phyloP scores from a whole-genome alignment of 192 early-diverging fungal genomes.

The Coemansia sp. region DNA sequence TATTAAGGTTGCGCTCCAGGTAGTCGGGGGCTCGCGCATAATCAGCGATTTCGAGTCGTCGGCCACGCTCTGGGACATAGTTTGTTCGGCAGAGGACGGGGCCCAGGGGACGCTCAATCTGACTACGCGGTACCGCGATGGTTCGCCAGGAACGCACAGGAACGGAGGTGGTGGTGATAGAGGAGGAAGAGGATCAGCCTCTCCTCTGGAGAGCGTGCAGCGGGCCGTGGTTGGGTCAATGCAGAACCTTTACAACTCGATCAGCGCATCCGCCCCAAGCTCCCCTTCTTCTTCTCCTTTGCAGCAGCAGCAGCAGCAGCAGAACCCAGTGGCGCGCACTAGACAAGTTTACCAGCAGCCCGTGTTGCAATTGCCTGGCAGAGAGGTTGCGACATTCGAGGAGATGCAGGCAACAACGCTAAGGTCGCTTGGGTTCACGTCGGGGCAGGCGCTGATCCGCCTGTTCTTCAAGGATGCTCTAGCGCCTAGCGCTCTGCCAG shows the following conservation, averaged over 20 bases:
- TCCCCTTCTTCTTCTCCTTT: no score
- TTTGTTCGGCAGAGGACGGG: slow-evolving; percentile 16
- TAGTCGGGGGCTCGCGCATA: slow-evolving; percentile 68
- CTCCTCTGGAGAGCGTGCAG: slow-evolving; percentile 2
- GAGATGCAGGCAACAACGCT: slow-evolving; percentile 70
- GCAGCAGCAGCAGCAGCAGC: neutral
- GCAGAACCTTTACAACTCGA: slow-evolving; percentile 4
- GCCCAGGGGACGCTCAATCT: slow-evolving; percentile 32
- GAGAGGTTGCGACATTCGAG: slow-evolving; percentile 62
- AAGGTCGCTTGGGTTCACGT: slow-evolving; percentile 65
- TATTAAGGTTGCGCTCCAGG: slow-evolving; percentile 73
- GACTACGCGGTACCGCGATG: slow-evolving; percentile 10
- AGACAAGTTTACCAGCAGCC: slow-evolving; percentile 31
- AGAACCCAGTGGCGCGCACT: slow-evolving; percentile 3
- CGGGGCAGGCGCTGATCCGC: slow-evolving; percentile 71
- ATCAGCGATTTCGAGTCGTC: slow-evolving; percentile 62
- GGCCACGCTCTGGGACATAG: slow-evolving; percentile 69
- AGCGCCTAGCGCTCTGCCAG: neutral
- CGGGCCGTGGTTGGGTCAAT: slow-evolving; percentile 5
- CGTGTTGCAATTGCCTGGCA: slow-evolving; percentile 29
- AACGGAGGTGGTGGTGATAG: no score
- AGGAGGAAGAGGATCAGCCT: neutral
- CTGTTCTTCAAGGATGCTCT: slow-evolving; percentile 62
- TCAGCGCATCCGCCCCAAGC: neutral
- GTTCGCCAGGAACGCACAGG: neutral